Evolutionary conservation across 805 yeast species (phyloP), one percentile per base, ranked within the genome.

Genomic region (Hermanozyma aechmeae): DNA sequence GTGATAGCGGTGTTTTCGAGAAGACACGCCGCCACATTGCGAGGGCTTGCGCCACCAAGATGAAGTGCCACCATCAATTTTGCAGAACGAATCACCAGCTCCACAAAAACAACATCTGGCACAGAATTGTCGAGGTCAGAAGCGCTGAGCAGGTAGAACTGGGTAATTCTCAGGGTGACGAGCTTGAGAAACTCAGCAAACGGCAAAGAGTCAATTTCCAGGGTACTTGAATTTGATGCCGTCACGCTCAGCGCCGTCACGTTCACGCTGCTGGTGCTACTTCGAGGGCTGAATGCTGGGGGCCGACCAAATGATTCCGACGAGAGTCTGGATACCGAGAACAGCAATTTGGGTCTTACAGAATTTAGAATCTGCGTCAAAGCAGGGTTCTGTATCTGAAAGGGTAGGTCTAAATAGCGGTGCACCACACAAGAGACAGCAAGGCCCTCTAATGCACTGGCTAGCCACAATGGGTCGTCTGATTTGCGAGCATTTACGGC

Each of bases 391-490:
- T 71, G 71, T 23, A 71, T 44, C 29, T 65, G 73, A 33, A 66
- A 68, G 0, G 76, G 68, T 2, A 65, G 56, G 16, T 68, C 74
- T 11, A 79, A 50, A 41, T 63, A 75, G 9, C 78, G 65, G 27
- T 83, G 58, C 30, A 86, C 51, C 4, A 79, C 50, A 23, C 79
- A 50, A 34, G 82, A 71, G 1, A 83, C 73, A 0, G 79, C 80
- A 8, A 86, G 57, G 0, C 87, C 84, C 42, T 86, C 96, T n/a
- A 89, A 49, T 0, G 95, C 75, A 16, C 89, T 78, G 0, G 79
- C 97, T 10, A 84, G 63, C 97, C 97, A 92, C 6, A 92, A 57
- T 43, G 71, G 70, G 49, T 92, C 98, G 28, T 74, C 74, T 2
- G 77, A 62, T 9, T 71, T 62, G 35, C 73, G 74, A 30, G 85